Base-by-base conservation (phyloP, 371 early-diverging fungal genomes). In the Rhizopus arrhizus region DNA sequence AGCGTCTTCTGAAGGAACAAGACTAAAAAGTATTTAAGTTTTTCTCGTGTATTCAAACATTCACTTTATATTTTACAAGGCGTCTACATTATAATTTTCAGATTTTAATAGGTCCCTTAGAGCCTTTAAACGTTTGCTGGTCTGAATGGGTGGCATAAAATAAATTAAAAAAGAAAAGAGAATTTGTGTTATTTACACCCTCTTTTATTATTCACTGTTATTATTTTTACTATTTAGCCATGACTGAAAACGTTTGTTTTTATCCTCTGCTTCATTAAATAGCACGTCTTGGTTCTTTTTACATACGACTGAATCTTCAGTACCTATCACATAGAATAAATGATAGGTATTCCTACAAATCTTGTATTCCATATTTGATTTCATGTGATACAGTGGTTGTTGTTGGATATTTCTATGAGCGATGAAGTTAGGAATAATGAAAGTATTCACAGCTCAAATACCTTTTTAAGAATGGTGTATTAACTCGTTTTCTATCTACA, bases 1-100 rank as follows among this genome's bases (percentile, higher is more conserved):
- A 8, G 93, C 89, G 59, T 92, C 93, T 67, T 91, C 93, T 50
- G 86, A 78, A 52, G 93, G 93, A 34, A 92, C 77, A 59, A 91
- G 74, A 70, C 88, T 71, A 63, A 5, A 46, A 10, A 40, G 2
- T 6, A 36, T 9, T 9, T 9, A 36, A 36, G 36, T 36, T 36
- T 36, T 36, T 36, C 36, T 36, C 36, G 22, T 2, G 22, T 22
- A 22, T 22, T 22, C 22, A 22, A 22, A 22, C 2, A 22, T 22
- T 22, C 11, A 11, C 36, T 36, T 36, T 36, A 11, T 36, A 22
- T 36, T 40, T 67, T 62, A 67, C 67, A 67, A 67, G 16, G 62
- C 67, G 34, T 69, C 69, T 10, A 69, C 28, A 1, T 56, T 43
- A 38, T 61, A 60, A 40, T 60, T 32, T 51, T 61, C 68, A 4